Evolutionary conservation across 2,329 filamentous ascomycete species (phyloP).

Genomic region (Mycosphaerelloides madeirae): DNA sequence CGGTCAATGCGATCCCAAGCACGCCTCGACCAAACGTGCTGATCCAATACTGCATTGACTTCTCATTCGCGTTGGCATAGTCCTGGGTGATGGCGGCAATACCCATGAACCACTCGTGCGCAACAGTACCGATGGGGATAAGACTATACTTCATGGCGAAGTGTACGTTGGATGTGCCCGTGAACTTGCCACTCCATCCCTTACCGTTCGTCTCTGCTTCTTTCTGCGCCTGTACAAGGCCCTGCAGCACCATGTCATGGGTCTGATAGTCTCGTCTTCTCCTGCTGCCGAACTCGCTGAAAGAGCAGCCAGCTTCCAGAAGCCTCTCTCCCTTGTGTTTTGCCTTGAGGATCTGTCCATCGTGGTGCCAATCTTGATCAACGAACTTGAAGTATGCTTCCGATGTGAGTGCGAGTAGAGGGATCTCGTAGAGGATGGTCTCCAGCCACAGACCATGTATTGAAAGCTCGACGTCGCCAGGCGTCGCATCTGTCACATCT

Average conservation of each 20-base stretch:
- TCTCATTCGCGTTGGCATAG: slow-evolving; percentile 79
- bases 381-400: slow-evolving; percentile 98
- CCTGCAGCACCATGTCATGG: slow-evolving; percentile 84
- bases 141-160: slow-evolving; percentile 90
- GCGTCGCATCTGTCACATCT: slow-evolving; percentile 49
- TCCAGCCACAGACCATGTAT: slow-evolving; percentile 85
- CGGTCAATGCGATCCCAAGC: slow-evolving; percentile 77
- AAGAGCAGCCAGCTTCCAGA: slow-evolving; percentile 75
- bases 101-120: slow-evolving; percentile 99
- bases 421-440: slow-evolving; percentile 97
- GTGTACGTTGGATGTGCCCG: slow-evolving; percentile 94
- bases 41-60: slow-evolving; percentile 82
- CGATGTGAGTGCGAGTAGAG: slow-evolving; percentile 82
- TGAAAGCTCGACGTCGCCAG: slow-evolving; percentile 71
- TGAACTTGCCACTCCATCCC: slow-evolving; percentile 66
- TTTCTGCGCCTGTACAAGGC: slow-evolving; percentile 72
- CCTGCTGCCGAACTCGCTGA: slow-evolving; percentile 91
- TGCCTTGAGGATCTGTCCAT: slow-evolving; percentile 79
- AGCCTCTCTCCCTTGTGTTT: slow-evolving; percentile 74
- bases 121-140: slow-evolving; percentile 79
- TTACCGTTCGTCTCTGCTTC: slow-evolving; percentile 55
- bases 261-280: slow-evolving; percentile 90
- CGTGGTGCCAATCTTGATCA: slow-evolving; percentile 86
- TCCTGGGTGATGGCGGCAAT: slow-evolving; percentile 85
- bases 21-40: slow-evolving; percentile 79